Percentiles rank a stretch among this genome's conserved stretches.
Conservation (phyloP, 2,329 filamentous ascomycete genomes). For the Colletotrichum trifolii region DNA sequence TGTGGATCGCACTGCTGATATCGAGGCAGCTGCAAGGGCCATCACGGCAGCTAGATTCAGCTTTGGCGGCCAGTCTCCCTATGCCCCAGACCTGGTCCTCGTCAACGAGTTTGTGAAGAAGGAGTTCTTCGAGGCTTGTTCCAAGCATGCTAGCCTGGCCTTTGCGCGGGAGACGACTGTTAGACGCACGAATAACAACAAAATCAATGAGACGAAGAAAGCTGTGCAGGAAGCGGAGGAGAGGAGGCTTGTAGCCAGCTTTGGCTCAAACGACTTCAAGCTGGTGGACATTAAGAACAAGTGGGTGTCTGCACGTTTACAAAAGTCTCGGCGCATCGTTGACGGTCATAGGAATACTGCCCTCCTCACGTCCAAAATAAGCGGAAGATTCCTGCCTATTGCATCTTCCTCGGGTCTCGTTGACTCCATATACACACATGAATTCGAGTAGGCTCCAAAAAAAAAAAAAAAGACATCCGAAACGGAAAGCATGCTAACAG, state of each 20-base stretch:
- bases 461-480: background rate
- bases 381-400: slow-evolving; percentile 43
- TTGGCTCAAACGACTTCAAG: slow-evolving; percentile 33
- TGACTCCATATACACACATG: slow-evolving; percentile 13
- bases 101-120: slow-evolving; percentile 73
- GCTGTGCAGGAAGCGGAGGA: slow-evolving; percentile 42
- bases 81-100: slow-evolving; percentile 70
- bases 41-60: slow-evolving; percentile 65
- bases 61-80: slow-evolving; percentile 67
- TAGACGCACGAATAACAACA: slow-evolving; percentile 37
- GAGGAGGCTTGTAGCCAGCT: slow-evolving; percentile 37
- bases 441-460: slow-evolving; percentile 18
- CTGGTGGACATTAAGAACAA: slow-evolving; percentile 32
- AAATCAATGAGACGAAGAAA: slow-evolving; percentile 38
- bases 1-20: slow-evolving; percentile 69
- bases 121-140: slow-evolving; percentile 57
- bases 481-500: slow-evolving; percentile 11
- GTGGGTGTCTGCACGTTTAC: slow-evolving; percentile 38
- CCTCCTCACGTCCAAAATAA: slow-evolving; percentile 32
- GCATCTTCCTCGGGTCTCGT: slow-evolving; percentile 30
- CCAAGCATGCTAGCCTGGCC: slow-evolving; percentile 42
- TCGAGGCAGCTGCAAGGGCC: slow-evolving; percentile 62
- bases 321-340: slow-evolving; percentile 37
- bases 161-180: slow-evolving; percentile 44
- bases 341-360: slow-evolving; percentile 3